Evolutionary conservation across 306 rosid species (phyloP).

Genomic region (Fragaria iinumae): DNA sequence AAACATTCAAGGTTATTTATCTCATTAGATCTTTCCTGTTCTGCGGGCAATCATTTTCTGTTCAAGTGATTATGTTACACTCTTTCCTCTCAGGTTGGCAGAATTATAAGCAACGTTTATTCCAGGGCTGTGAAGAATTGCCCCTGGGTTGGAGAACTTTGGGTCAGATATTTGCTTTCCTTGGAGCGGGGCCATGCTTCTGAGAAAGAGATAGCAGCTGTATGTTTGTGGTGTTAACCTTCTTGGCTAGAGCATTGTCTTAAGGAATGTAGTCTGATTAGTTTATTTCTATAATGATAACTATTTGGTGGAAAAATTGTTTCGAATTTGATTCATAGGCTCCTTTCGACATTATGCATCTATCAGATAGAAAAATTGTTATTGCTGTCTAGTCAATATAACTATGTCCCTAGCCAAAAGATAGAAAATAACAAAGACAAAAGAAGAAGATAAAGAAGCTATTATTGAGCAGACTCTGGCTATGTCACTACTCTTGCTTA

Average conservation of each 20-base stretch:
- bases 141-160: constrained; percentile 86
- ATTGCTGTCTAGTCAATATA: not conserved
- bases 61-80: constrained; percentile 7
- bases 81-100: constrained; percentile 57
- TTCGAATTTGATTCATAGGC: constrained; percentile 1
- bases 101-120: constrained; percentile 54
- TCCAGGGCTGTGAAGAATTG: constrained; percentile 86
- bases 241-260: constrained; percentile 14
- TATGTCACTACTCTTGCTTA: not conserved
- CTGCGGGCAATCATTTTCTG: constrained; percentile 7
- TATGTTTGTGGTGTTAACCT: constrained; percentile 42
- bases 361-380: not conserved
- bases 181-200: constrained; percentile 77
- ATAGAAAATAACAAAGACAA: not conserved
- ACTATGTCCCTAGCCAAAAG: not conserved
- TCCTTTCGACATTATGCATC: not conserved
- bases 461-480: not conserved
- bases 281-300: not conserved
- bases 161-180: constrained; percentile 76
- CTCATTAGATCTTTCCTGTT: not conserved
- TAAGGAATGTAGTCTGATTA: constrained; percentile 20
- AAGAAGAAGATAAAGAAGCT: not conserved
- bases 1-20: constrained; percentile 70
- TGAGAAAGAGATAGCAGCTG: constrained; percentile 67
- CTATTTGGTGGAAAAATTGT: not conserved